Evolutionary conservation across 73 alveolate genomes (phyloP), one percentile per base, ranked within the genome.

Genomic region (Urostyla sp.): DNA sequence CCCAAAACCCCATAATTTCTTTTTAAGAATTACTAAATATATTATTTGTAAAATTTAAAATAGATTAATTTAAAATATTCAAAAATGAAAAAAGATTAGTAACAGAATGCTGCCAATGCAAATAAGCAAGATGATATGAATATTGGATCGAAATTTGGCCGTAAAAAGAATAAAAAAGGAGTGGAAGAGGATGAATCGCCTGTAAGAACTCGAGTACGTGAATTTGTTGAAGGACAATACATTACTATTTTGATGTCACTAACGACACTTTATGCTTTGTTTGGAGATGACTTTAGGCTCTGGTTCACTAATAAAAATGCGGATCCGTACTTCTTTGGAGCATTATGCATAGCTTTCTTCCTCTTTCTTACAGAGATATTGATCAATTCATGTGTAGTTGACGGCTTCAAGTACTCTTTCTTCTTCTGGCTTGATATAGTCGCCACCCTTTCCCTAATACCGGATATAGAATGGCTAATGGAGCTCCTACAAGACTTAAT

Each of bases 401-500:
- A 85, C 44, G 96, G 69, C 34, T 90, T 77, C 51, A 90, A 78
- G 72, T 85, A 86, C 72, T 58, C 90, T 40, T 86, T 90, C 83
- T 90, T 90, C 85, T 90, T 85, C 67, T 90, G 94, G 90, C 87
- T 90, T 24, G 96, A 90, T 55, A 0, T 90, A 16, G 66, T 90
- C n/a, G 96, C 96, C 0, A 67, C 96, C 24, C 57, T 90, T 43
- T 44, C 85, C 50, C 53, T 90, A 60, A 72, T 90, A 27, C 91
- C 90, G 6, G 96, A 90, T 60, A 86, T 90, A 10, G 80, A 76
- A 0, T 85, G 89, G 91, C 46, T 90, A 0, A 32, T 63, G 0
- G 89, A 87, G 18, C 51, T 52, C 15, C 3, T 86, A 16, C 55
- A 57, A 0, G 20, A 24, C 0, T 18, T 90, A 13, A 27, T 90